Conservation (phyloP, 306 rosid species). For the Acmispon strigosus region DNA sequence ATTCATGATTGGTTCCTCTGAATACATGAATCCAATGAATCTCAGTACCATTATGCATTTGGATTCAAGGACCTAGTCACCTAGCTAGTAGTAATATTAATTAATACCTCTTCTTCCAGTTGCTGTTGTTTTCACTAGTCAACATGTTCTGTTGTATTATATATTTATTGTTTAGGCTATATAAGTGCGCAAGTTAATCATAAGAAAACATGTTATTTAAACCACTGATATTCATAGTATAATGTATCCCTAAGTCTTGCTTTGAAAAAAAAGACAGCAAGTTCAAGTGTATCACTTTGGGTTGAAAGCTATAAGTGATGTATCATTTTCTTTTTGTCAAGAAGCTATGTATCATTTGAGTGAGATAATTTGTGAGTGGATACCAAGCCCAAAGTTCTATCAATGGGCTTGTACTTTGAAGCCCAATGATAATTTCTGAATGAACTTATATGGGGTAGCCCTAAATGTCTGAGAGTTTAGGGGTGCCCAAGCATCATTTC, state of each 20-base stretch:
- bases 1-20: slow-evolving; percentile 36
- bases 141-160: neutral
- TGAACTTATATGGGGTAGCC: too few species aligned
- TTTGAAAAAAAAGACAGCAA: neutral
- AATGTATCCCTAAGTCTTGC: neutral
- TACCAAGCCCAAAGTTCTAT: too few species aligned
- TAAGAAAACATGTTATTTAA: neutral
- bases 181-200: neutral
- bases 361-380: neutral
- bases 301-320: neutral
- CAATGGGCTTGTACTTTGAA: neutral
- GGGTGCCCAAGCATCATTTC: too few species aligned
- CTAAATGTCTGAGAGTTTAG: too few species aligned
- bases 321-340: neutral
- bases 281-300: neutral
- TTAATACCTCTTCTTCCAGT: neutral
- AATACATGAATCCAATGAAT: slow-evolving; percentile 49
- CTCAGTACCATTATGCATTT: slow-evolving; percentile 40
- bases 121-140: neutral
- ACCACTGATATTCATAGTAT: neutral
- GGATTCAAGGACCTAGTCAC: slow-evolving; percentile 24
- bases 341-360: neutral
- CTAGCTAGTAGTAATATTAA: too few species aligned
- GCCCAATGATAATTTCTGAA: neutral
- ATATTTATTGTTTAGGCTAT: neutral